Evolutionary conservation across 139 green algal genomes (phyloP).

Genomic region (Chlorella sp.): DNA sequence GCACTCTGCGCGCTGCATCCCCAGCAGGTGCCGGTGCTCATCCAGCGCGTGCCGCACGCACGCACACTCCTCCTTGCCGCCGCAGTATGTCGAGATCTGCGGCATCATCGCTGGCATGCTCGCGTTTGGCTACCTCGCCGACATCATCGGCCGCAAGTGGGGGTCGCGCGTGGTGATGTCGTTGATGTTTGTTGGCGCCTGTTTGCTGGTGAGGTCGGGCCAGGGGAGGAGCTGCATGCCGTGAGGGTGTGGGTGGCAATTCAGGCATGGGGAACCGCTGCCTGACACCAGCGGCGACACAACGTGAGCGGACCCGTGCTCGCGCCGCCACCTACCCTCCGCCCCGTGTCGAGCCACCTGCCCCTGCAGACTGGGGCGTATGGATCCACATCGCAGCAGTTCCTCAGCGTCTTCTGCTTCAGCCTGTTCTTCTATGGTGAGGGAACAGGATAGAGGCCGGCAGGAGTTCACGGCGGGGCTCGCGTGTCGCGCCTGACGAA

Average conservation of each 20-base stretch:
- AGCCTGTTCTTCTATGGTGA: constrained; percentile 52
- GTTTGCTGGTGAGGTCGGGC: no score
- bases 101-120: constrained; percentile 62
- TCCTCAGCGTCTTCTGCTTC: constrained; percentile 55
- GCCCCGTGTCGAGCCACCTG: no score
- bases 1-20: no score
- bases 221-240: no score
- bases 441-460: background rate
- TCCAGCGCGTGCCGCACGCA: no score
- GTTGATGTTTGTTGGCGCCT: constrained; percentile 67
- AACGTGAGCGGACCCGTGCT: no score
- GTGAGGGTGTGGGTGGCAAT: no score
- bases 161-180: constrained; percentile 17
- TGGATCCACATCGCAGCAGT: constrained; percentile 34
- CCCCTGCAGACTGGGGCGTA: constrained; percentile 53
- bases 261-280: no score
- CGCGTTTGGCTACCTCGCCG: constrained; percentile 51
- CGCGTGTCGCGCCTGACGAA: background rate
- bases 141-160: constrained; percentile 68
- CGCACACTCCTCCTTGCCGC: background rate
- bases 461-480: background rate
- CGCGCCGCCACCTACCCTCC: no score
- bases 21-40: no score
- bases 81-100: constrained; percentile 19
- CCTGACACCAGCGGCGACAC: no score